Evolutionary conservation across 2,329 filamentous ascomycete genomes (phyloP), one percentile per base, ranked within the genome.

Genomic region (Fusarium sp.): DNA sequence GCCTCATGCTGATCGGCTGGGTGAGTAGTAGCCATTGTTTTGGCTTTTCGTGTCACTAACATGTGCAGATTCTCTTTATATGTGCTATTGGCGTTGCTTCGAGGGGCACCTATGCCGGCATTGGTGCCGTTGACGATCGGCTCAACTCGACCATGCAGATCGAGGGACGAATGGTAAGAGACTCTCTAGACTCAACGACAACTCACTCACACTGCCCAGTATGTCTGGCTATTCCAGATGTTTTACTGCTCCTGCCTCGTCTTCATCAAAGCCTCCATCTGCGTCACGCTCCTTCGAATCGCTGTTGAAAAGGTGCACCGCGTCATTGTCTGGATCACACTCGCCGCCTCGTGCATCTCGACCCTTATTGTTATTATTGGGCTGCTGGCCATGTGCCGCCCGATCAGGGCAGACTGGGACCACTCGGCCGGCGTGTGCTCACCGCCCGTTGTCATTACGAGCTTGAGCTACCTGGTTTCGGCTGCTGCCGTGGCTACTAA

Each of bases 1-100:
- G 47, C 1, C 55, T 72, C 1, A 72, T 72, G 69, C 31, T 72
- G 11, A 3, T 57, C 15, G 69, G 69, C 9, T 72, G 69, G 69
- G 69, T 71, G 7, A 43, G 54, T 48, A 15, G 6, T 47, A 7
- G 11, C 28, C 18, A 13, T 10, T 8, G 28, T 11, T 10, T 9
- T 6, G 5, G 7, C 9, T 39, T 8, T 56, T 16, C 6, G 10
- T n/a, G 4, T 23, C 18, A 23, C 18, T 23, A 23, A 4, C 7
- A 6, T 13, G 11, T 2, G 7, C 15, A 71, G 68, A 54, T 67
- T 4, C n/a, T 72, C 1, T 65, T 60, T 5, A 65, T 72, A 27
- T 16, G 36, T 2, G 58, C 67, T 7, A 59, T 28, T 2, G 54
- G 39, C 1, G 36, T 43, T 1, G 53, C 58, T 3, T 7, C 62